Percentiles rank a stretch among this genome's conserved stretches.
These are phyloP conservation scores for Capsicum rhomboideum DNA, from an alignment of 257 asterid species.

Conservation along the genomic window DNA sequence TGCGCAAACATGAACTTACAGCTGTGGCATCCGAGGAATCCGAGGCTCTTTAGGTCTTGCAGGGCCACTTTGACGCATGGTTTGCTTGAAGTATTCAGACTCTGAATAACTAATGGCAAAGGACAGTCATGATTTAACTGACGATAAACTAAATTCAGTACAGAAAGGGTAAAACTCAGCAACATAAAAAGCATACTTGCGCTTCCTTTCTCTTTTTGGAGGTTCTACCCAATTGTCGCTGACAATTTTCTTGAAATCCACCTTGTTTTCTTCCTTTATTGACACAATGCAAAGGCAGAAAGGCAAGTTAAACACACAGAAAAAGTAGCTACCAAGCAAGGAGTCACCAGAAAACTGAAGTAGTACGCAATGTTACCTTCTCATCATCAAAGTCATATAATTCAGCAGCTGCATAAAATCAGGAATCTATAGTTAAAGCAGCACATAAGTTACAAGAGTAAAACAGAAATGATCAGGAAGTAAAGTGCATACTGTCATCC, in stretches of 20 bases:
- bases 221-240: slow-evolving; percentile 95
- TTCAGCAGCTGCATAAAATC: slow-evolving; percentile 77
- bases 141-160: neutral
- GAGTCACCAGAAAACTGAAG: neutral
- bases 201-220: slow-evolving; percentile 86
- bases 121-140: neutral
- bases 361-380: slow-evolving; percentile 35
- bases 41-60: slow-evolving; percentile 94
- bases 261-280: slow-evolving; percentile 70
- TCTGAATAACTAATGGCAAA: slow-evolving; percentile 67
- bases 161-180: neutral
- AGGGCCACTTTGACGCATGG: slow-evolving; percentile 98
- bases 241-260: slow-evolving; percentile 92
- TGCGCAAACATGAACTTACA: slow-evolving; percentile 33
- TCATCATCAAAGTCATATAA: slow-evolving; percentile 95
- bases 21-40: slow-evolving; percentile 99
- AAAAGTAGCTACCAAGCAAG: neutral
- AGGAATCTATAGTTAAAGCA: slow-evolving; percentile 10
- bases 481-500: slow-evolving; percentile 38
- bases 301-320: neutral
- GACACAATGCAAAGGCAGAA: neutral
- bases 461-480: neutral
- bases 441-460: neutral
- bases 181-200: slow-evolving; percentile 62
- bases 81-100: slow-evolving; percentile 96